These are phyloP conservation scores for Chlamydomonas reinhardtii DNA, from an alignment of 163 green algal species.

Conservation along the genomic window DNA sequence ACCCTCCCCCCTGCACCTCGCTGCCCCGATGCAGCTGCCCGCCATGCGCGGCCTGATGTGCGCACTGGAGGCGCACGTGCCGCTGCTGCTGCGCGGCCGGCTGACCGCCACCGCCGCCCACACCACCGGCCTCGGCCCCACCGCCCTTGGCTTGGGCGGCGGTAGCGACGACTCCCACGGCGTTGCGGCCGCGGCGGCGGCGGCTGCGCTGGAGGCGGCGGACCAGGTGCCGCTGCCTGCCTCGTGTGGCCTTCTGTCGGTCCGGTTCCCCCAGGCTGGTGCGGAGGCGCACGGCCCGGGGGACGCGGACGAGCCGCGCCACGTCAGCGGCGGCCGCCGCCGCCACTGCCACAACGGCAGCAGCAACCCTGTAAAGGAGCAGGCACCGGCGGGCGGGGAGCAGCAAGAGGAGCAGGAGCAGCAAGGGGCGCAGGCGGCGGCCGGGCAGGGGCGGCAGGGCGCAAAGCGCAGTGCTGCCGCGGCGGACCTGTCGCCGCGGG, in stretches of 20 bases:
- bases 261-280: neutral
- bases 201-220: neutral
- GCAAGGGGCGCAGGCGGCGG: too few relatives aligned
- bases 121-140: neutral
- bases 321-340: too few relatives aligned
- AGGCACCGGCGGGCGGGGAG: too few relatives aligned
- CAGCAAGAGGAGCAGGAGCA: too few relatives aligned
- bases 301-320: too few relatives aligned
- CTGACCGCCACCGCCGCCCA: neutral
- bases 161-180: neutral
- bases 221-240: neutral
- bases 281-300: neutral
- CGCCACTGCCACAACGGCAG: too few relatives aligned
- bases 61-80: constrained; percentile 11
- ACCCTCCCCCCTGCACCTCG: neutral
- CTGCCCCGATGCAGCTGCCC: constrained; percentile 2
- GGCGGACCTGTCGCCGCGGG: too few relatives aligned
- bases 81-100: constrained; percentile 20
- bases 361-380: too few relatives aligned
- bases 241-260: constrained; percentile 1
- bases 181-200: neutral
- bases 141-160: too few relatives aligned
- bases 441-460: too few relatives aligned
- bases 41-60: constrained; percentile 30
- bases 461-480: neutral